phyloP scores from a whole-genome alignment of 495 filamentous ascomycete species.

The Cairneyella variabilis region DNA sequence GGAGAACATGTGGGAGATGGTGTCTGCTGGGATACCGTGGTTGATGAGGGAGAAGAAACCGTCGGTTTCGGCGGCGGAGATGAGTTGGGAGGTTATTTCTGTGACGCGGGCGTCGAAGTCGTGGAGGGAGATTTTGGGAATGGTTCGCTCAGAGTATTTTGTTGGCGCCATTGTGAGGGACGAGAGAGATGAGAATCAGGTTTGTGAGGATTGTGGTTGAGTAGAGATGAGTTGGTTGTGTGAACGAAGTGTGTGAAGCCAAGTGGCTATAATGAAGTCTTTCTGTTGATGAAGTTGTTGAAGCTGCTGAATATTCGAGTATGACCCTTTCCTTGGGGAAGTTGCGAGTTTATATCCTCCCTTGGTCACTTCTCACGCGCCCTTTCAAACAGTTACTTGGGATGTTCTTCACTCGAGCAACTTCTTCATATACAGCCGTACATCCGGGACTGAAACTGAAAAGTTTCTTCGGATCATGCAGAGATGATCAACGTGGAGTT shows the following conservation, averaged over 20 bases:
- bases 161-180: constrained; percentile 32
- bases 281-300: no score
- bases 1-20: constrained; percentile 51
- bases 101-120: constrained; percentile 51
- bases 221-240: background rate
- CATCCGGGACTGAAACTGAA: no score
- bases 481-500: background rate
- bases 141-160: constrained; percentile 41
- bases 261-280: no score
- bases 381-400: no score
- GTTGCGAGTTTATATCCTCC: no score
- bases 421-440: no score
- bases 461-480: background rate
- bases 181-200: background rate
- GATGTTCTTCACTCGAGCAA: no score
- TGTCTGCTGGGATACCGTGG: constrained; percentile 45
- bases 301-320: no score
- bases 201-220: background rate
- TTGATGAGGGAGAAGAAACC: constrained; percentile 60
- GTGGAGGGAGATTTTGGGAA: constrained; percentile 55
- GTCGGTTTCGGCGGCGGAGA: constrained; percentile 53
- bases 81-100: constrained; percentile 49
- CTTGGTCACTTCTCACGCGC: no score
- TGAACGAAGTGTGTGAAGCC: no score
- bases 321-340: no score